Percentiles rank a stretch among this genome's conserved stretches.
Evolutionary conservation across 345 rosid species (phyloP).

Genomic region (Physaria fendleri): DNA sequence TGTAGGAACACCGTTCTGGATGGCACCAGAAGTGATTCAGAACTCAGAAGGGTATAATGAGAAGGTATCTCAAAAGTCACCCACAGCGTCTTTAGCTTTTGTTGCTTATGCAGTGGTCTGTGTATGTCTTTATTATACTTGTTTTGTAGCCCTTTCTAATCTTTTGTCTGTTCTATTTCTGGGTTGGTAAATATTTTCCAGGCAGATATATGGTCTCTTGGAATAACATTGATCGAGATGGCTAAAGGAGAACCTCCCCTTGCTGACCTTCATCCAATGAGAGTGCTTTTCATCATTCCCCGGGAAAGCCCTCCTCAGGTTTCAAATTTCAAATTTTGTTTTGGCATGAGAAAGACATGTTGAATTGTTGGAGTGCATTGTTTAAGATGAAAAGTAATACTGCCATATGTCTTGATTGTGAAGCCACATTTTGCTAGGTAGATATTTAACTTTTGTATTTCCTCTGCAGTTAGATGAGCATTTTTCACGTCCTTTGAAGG

Average conservation of each 20-base stretch:
- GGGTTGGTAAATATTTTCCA: slow-evolving; percentile 38
- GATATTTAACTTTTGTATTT: slow-evolving; percentile 18
- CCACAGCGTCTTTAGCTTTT: neutral
- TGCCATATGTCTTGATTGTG: neutral
- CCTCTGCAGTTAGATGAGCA: slow-evolving; percentile 92
- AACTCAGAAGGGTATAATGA: slow-evolving; percentile 96
- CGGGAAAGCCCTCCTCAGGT: slow-evolving; percentile 99
- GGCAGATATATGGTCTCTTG: slow-evolving; percentile 99
- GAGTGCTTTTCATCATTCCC: slow-evolving; percentile 98
- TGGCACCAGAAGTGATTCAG: slow-evolving; percentile 99
- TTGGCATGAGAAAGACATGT: slow-evolving; percentile 22
- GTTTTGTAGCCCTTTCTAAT: slow-evolving; percentile 1
- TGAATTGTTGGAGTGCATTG: slow-evolving; percentile 11
- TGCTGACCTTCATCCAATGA: slow-evolving; percentile 99
- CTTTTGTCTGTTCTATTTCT: neutral
- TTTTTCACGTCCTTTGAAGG: slow-evolving; percentile 96
- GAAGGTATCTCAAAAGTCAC: slow-evolving; percentile 48
- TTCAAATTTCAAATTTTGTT: slow-evolving; percentile 23
- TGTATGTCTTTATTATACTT: slow-evolving; percentile 4
- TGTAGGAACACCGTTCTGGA: slow-evolving; percentile 99
- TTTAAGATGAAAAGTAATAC: neutral
- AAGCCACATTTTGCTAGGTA: slow-evolving; percentile 15
- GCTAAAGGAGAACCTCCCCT: slow-evolving; percentile 99
- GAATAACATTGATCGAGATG: slow-evolving; percentile 98
- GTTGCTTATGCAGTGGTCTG: slow-evolving; percentile 13